phyloP scores from a whole-genome alignment of 129 eudicot species.

The Chrysanthemum makinoi region DNA sequence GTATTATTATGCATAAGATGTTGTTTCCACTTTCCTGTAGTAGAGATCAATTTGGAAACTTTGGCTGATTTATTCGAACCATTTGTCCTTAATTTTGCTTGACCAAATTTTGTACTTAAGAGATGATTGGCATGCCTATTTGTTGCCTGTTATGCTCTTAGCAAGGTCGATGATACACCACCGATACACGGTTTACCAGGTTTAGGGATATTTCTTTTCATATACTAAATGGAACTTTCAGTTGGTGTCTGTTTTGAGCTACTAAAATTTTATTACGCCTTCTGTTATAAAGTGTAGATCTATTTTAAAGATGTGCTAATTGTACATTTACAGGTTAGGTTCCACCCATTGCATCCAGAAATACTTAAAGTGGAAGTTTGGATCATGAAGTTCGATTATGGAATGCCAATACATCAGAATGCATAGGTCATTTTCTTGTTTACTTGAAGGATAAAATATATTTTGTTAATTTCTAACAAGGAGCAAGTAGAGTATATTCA shows the following conservation, averaged over 20 bases:
- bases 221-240: neutral
- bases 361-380: conserved; percentile 92
- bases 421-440: conserved; percentile 50
- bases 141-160: too few relatives aligned
- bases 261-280: neutral
- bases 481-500: neutral
- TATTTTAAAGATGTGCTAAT: conserved; percentile 8
- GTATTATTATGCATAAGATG: conserved; percentile 7
- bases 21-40: neutral
- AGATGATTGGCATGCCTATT: neutral
- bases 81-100: neutral
- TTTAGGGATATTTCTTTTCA: too few relatives aligned
- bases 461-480: conserved; percentile 13
- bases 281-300: neutral
- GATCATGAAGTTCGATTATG: conserved; percentile 98
- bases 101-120: neutral
- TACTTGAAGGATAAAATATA: neutral
- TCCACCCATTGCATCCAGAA: conserved; percentile 84
- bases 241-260: neutral
- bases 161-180: too few relatives aligned
- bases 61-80: too few relatives aligned
- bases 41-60: too few relatives aligned
- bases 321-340: conserved; percentile 71
- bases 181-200: too few relatives aligned
- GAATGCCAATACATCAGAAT: conserved; percentile 94